phyloP scores from a whole-genome alignment of 2,329 filamentous ascomycete species.

The Nigrospora osmanthi region DNA sequence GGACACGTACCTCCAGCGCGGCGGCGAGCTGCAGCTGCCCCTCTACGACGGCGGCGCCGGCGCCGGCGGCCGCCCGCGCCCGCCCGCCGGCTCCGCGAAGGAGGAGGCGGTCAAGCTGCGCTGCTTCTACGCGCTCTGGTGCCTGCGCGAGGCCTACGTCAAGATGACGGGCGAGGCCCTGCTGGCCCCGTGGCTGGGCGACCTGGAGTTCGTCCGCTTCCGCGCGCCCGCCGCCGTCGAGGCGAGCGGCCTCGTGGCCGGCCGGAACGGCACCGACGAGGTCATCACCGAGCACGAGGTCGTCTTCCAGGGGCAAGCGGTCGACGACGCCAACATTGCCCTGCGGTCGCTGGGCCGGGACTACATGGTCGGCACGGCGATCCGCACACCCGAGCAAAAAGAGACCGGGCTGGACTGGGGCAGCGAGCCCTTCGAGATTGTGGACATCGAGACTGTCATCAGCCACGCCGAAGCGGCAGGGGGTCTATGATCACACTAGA shows the following conservation, averaged over 20 bases:
- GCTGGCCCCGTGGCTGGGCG: constrained; percentile 62
- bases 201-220: constrained; percentile 62
- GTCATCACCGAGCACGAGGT: constrained; percentile 27
- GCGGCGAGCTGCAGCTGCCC: constrained; percentile 18
- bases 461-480: constrained; percentile 29
- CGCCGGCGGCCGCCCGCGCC: constrained; percentile 15
- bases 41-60: constrained; percentile 9
- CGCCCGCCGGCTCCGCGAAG: constrained; percentile 6
- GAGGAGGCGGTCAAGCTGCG: constrained; percentile 49
- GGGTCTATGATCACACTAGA: neutral
- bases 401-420: constrained; percentile 28
- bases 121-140: constrained; percentile 72
- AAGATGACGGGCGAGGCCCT: constrained; percentile 78
- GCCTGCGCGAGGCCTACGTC: constrained; percentile 72
- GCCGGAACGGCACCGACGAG: constrained; percentile 24
- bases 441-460: constrained; percentile 38
- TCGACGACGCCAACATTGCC: constrained; percentile 33
- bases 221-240: constrained; percentile 36
- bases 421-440: constrained; percentile 31
- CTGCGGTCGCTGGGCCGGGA: constrained; percentile 36
- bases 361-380: constrained; percentile 47
- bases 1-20: constrained; percentile 48
- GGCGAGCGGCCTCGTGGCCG: constrained; percentile 16
- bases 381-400: constrained; percentile 30
- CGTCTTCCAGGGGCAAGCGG: constrained; percentile 26